Base-by-base conservation (phyloP, 345 rosid species). In the Raphanus raphanistrum region DNA sequence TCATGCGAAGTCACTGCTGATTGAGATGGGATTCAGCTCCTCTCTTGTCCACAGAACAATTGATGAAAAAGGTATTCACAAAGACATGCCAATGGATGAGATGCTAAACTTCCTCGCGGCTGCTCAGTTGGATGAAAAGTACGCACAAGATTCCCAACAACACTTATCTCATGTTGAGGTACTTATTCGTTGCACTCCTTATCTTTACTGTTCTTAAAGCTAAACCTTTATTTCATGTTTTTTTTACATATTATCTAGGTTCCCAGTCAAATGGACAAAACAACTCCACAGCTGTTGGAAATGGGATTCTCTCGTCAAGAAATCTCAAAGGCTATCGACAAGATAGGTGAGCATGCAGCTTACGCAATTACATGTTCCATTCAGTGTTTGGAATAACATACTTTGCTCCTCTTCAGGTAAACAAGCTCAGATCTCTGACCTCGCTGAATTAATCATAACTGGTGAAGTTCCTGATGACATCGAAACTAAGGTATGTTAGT, bases 31-130 rank as follows among this genome's bases (percentile, higher is more conserved):
- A 67, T 94, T 85, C 77, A 59, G 66, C 27, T 84, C 97, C 17
- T 76, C 87, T 74, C 90, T 87, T 76, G 88, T 87, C 8, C 85
- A 88, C 79, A 86, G 80, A 84, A 95, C 78, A 11, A 86, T 94
- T 61, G 78, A 86, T 68, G 93, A 90, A 81, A 88, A 88, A 63
- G 98, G 98, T 92, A 87, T 17, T 28, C 1, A 92, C 77, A 81
- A 81, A 74, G 79, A 85, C 75, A 85, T 90, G 32, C 82, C 88
- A 7, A 50, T 92, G 54, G 81, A 83, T 79, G 96, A 92, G 83
- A 66, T 94, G 67, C 90, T 92, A 66, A 98, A 94, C 79, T 92
- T 86, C 80, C 90, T 95, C 55, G 62, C 66, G 67, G 97, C 99
- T 87, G 87, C 95, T 71, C 97, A 90, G 45, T 84, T 87, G 83